Percentiles rank a stretch among this genome's conserved stretches.
Evolutionary conservation across 768 basidiomycete species (phyloP).

Genomic region (Amanita thiersii): DNA sequence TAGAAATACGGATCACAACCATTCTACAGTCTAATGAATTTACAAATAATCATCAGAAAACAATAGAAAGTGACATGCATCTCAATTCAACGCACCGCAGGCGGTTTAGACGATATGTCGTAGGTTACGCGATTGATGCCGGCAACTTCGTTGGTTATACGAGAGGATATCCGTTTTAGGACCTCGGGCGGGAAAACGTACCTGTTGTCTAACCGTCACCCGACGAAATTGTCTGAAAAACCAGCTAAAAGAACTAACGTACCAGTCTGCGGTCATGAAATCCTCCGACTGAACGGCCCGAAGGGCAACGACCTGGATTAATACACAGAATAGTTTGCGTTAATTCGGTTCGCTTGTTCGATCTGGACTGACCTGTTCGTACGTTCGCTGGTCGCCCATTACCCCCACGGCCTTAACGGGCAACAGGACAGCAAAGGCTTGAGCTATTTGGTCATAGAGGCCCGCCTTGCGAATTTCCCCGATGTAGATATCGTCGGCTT

Average conservation of each 20-base stretch:
- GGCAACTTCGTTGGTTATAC: conserved; percentile 95
- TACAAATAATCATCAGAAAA: conserved; percentile 9
- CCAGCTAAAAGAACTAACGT: conserved; percentile 14
- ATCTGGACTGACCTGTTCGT: conserved; percentile 64
- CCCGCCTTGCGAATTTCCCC: conserved; percentile 94
- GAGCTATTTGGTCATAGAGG: conserved; percentile 87
- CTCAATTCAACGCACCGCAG: conserved; percentile 51
- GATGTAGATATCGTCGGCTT: conserved; percentile 93
- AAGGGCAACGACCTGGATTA: conserved; percentile 73
- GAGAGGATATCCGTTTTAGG: conserved; percentile 83
- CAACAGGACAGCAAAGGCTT: conserved; percentile 92
- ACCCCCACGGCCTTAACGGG: conserved; percentile 98
- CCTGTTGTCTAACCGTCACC: conserved; percentile 32
- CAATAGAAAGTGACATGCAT: conserved; percentile 5
- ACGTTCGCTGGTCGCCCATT: conserved; percentile 94
- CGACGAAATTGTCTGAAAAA: neutral
- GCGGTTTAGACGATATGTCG: conserved; percentile 96
- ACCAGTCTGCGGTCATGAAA: conserved; percentile 99
- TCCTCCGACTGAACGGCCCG: conserved; percentile 97
- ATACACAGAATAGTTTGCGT: conserved; percentile 9
- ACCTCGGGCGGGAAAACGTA: conserved; percentile 94
- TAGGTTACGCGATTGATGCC: conserved; percentile 97
- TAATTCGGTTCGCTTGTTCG: conserved; percentile 1
- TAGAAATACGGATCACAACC: too few relatives aligned
- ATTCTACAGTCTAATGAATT: conserved; percentile 36